Base-by-base conservation (phyloP, 2,329 filamentous ascomycete genomes). In the Colletotrichum phormii region DNA sequence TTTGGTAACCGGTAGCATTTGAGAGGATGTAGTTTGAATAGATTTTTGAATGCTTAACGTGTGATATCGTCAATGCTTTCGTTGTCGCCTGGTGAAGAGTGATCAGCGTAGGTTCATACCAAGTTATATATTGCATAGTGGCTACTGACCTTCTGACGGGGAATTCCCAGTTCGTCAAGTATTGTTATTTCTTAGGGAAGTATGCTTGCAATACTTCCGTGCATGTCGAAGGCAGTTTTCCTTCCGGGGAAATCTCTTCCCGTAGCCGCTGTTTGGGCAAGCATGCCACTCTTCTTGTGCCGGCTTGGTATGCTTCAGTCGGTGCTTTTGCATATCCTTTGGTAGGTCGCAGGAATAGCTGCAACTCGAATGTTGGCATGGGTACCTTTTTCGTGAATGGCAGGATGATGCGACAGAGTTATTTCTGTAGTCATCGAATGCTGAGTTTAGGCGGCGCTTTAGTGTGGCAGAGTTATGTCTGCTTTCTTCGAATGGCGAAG, bases 251-350 rank as follows among this genome's bases (percentile, higher is more conserved):
- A 62, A 67, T 3, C 7, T 54, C 31, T 46, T 5, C 1, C 6
- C 18, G 22, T 46, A 67, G 42, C 57, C 57, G 4, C 9, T 3
- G 18, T 67, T 24, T 4, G 57, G 65, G 65, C 65, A 67, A 2
- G 31, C 29, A 15, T 15, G 46, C 8, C 57, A 15, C 35, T 61
- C 22, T 37, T 62, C 7, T 31, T 55, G 9, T 1, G 65, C 12
- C 7, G 58, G 11, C 9, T 60, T 60, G 1, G n/a, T 5, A 7
- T 67, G 65, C 33, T 54, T 54, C n/a, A 2, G 26, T 31, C 13
- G 6, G 22, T 67, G 65, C 31, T 67, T 67, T 7, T 3, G 31
- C 31, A 67, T 22, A 26, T 67, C 65, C 8, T 67, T 67, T 4
- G 6, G 57, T 6, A 7, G 4, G 6, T 62, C 22, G 57, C 57